Evolutionary conservation across 305 asterid genomes (phyloP), one percentile per base, ranked within the genome.

Genomic region (Fraxinus albicans): DNA sequence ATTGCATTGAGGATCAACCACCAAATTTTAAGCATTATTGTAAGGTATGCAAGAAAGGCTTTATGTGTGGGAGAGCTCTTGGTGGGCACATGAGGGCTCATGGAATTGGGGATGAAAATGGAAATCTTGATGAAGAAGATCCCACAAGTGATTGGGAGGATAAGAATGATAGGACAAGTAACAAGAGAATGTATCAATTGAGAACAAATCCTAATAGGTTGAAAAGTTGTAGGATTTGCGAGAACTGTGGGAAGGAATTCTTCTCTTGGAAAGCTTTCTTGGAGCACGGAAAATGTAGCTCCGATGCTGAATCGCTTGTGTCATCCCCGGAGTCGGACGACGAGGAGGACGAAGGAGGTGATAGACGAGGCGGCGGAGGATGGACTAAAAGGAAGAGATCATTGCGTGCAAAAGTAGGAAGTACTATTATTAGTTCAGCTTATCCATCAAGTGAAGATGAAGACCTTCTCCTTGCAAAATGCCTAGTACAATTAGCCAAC

Each of bases 61-160:
- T 96, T 82, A 89, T 94, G 91, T 96, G 98, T 77, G 98, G 98
- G 17, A 81, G 98, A 70, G 99, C 98, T 29, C 90, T 96, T 29
- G 99, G 99, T 40, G 99, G 99, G 72, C 99, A 96, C 87, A 96
- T 96, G 99, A 87, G 99, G 79, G 99, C 99, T 60, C 99, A 96
- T 78, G 99, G 97, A 0, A 91, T 93, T 8, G 97, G 97, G 0
- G 97, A 94, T 75, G 98, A 92, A 17, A 84, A 77, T 75, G 89
- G 85, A 38, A 87, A 47, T 34, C 76, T 93, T 38, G 94, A 87
- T 9, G 92, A 94, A 15, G 97, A 93, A 3, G 97, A 92, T 77
- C 82, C 77, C 1, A 90, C 85, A 0, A 93, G 92, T 47, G 97
- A 94, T 81, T 91, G 97, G 95, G 99, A 95, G 79, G 98, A 94